A percentile compares a stretch with the other conserved stretches of the same genome.
Conservation (phyloP, 306 rosid species). For the Malus domestica region DNA sequence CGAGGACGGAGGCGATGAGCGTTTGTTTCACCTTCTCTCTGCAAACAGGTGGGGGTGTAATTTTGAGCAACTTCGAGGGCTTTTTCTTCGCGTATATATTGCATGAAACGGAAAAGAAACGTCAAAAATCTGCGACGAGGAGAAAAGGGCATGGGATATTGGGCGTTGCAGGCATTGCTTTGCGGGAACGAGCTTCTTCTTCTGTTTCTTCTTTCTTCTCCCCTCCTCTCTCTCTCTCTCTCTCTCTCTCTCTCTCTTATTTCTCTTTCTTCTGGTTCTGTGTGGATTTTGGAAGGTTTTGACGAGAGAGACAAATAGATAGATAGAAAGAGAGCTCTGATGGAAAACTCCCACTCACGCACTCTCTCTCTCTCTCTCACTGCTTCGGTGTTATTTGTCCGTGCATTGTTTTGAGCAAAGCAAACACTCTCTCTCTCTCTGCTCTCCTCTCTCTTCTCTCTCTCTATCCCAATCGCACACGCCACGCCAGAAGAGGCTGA, state of each 20-base stretch:
- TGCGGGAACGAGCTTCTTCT: constrained; percentile 41
- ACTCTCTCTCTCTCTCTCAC: constrained; percentile 20
- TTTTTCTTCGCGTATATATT: not conserved
- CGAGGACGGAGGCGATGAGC: not conserved
- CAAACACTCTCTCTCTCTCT: not conserved
- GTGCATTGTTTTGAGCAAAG: constrained; percentile 5
- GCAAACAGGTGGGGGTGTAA: not conserved
- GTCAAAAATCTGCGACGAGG: constrained; percentile 4
- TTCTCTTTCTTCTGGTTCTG: not conserved
- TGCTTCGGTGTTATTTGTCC: constrained; percentile 41
- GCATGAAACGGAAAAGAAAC: constrained; percentile 16
- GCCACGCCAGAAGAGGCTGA: not conserved
- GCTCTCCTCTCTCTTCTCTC: not conserved
- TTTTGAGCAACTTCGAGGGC: not conserved
- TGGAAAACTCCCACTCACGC: constrained; percentile 4
- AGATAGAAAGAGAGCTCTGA: not conserved
- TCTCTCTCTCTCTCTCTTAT: constrained; percentile 3
- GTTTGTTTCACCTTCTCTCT: not conserved
- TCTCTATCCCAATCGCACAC: not conserved
- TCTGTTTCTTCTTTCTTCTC: constrained; percentile 16
- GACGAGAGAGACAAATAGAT: constrained; percentile 16
- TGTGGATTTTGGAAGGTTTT: constrained; percentile 11
- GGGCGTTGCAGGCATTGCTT: constrained; percentile 58
- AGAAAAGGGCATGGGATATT: constrained; percentile 21
- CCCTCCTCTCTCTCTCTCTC: not conserved